Evolutionary conservation across 2,329 filamentous ascomycete species (phyloP).

Genomic region (Arthrobotrys conoides): DNA sequence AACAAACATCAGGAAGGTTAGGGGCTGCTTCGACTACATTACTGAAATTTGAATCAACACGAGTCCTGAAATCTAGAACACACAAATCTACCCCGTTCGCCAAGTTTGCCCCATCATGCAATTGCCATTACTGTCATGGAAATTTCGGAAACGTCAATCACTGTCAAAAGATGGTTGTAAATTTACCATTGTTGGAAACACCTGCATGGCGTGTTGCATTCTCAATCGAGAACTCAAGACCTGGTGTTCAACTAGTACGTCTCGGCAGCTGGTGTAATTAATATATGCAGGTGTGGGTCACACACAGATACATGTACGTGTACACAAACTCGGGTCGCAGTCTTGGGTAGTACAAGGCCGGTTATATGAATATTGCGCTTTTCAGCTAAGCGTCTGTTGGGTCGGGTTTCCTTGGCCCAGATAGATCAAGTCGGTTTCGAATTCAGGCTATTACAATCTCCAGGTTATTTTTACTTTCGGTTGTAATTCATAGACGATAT

Average conservation of each 20-base stretch:
- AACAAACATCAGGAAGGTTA: neutral
- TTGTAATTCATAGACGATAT: too few relatives aligned
- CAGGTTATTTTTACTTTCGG: too few relatives aligned
- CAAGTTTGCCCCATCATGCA: neutral
- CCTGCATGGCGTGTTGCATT: constrained; percentile 50
- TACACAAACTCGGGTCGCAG: neutral
- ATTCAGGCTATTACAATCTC: too few relatives aligned
- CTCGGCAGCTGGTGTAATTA: neutral
- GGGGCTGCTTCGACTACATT: neutral
- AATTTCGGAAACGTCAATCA: constrained; percentile 11
- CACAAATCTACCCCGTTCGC: neutral
- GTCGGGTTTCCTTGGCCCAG: too few relatives aligned
- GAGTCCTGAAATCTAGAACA: constrained; percentile 7
- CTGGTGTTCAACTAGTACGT: too few relatives aligned
- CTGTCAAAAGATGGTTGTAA: constrained; percentile 38
- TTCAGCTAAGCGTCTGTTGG: too few relatives aligned
- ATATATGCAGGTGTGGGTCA: constrained; percentile 48
- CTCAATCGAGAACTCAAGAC: neutral
- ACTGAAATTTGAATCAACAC: neutral
- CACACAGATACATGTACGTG: constrained; percentile 10
- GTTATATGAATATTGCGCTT: neutral
- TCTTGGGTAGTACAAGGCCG: constrained; percentile 1
- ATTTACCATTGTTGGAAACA: constrained; percentile 20
- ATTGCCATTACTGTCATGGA: neutral
- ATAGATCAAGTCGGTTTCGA: too few relatives aligned